A percentile compares a stretch with the other conserved stretches of the same genome.
Evolutionary conservation across 805 yeast species (phyloP).

Genomic region (Starmerella sirachaensis): DNA sequence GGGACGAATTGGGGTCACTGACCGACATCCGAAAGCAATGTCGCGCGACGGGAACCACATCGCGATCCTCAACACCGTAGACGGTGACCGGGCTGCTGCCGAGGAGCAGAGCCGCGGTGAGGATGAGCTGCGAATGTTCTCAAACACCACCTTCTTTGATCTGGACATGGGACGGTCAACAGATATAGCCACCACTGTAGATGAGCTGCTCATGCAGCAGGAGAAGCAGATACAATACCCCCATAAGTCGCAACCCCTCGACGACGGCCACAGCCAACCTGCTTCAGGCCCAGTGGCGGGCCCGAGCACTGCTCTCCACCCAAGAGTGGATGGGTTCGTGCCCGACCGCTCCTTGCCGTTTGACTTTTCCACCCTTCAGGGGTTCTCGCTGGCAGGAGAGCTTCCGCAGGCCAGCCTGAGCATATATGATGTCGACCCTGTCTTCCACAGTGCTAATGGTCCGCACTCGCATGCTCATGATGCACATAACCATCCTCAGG

Average conservation of each 20-base stretch:
- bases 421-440: conserved; percentile 18
- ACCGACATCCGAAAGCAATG: background rate
- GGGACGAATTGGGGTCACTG: too few species aligned
- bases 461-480: background rate
- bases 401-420: conserved; percentile 22
- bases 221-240: conserved; percentile 30
- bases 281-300: conserved; percentile 15
- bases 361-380: conserved; percentile 25
- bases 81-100: conserved; percentile 7
- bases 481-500: background rate
- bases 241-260: conserved; percentile 21
- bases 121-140: conserved; percentile 33
- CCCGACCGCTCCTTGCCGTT: conserved; percentile 11
- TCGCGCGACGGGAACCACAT: conserved; percentile 14
- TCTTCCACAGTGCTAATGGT: conserved; percentile 13
- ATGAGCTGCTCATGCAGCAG: conserved; percentile 32
- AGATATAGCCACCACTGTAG: conserved; percentile 32
- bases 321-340: too few species aligned
- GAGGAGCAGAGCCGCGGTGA: conserved; percentile 19
- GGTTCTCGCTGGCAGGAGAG: conserved; percentile 28
- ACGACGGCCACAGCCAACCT: too few species aligned
- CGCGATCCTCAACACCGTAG: conserved; percentile 18
- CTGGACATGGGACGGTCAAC: conserved; percentile 35
- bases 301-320: conserved; percentile 8
- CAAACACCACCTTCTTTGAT: conserved; percentile 36